Percentiles rank a stretch among this genome's conserved stretches.
phyloP scores from a whole-genome alignment of 305 asterid species.

The Fraxinus angustifolia region DNA sequence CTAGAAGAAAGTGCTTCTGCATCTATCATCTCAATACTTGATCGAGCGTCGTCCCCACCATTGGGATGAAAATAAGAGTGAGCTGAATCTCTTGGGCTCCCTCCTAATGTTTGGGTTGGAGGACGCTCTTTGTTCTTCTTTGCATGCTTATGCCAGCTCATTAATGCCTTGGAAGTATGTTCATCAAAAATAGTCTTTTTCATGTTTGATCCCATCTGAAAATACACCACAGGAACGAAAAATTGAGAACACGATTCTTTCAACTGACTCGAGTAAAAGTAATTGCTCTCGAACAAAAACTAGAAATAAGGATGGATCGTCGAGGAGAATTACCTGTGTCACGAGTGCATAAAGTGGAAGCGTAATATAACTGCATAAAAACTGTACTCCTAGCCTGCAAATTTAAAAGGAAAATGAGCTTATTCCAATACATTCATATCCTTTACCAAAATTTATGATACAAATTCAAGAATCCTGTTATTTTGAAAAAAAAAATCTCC shows the following conservation, averaged over 20 bases:
- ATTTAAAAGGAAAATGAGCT: neutral
- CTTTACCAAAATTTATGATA: neutral
- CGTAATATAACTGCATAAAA: conserved; percentile 71
- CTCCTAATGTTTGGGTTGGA: conserved; percentile 17
- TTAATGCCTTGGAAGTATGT: conserved; percentile 38
- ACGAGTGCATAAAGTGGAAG: conserved; percentile 86
- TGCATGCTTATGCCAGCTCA: conserved; percentile 31
- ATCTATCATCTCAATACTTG: conserved; percentile 20
- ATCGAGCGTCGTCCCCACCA: neutral
- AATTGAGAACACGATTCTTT: neutral
- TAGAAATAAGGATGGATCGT: neutral
- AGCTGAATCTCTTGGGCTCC: conserved; percentile 17
- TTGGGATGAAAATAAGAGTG: conserved; percentile 2
- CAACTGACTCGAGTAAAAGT: neutral
- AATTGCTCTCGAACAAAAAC: neutral
- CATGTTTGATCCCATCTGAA: conserved; percentile 39
- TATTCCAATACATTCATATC: neutral
- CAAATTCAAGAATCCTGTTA: neutral
- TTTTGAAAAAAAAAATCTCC: no score
- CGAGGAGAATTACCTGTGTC: conserved; percentile 52
- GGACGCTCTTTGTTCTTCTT: conserved; percentile 8
- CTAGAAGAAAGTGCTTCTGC: neutral
- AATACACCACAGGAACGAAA: neutral
- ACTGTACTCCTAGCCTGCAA: conserved; percentile 54
- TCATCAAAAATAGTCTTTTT: conserved; percentile 35